Evolutionary conservation across 148 eudicot species (phyloP), one percentile per base, ranked within the genome.

Genomic region (Spergularia bocconei): DNA sequence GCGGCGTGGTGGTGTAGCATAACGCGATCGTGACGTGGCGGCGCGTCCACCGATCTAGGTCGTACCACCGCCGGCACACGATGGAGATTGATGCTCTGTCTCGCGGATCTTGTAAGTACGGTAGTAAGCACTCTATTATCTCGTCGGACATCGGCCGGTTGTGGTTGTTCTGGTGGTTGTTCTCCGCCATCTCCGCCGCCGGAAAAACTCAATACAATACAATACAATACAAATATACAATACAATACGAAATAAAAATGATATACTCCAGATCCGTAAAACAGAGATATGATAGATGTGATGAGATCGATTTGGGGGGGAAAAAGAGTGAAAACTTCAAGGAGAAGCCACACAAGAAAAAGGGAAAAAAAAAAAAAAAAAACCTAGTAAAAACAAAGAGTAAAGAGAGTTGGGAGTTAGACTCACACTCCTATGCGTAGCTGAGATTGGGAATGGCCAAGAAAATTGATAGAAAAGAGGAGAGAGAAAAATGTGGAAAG

Each of bases 1-100:
- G 77, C 7, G 99, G 98, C 53, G 94, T 89, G 0, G 98, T 77
- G 1, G 97, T 82, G 76, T 96, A 96, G 51, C 99, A 96, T 0
- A 92, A 66, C 3, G 97, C 92, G 23, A 96, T 91, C 0, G 97
- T 96, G 2, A 96, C 85, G 68, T 92, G 91, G 72, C 79, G 86
- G 11, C 99, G 79, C 11, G 88, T 85, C 57, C 69, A 68, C 8
- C 90, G 76, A 53, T 96, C 99, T 50, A 92, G 77, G 61, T 88
- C 87, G 78, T 72, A 81, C 97, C 96, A 96, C 4, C 81, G 54
- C 51, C 81, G 73, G 73, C 97, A 92, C 0, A 89, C 97, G 36
- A 78, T 59, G 9, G 99, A 96, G 5, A 88, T 82, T 4, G 91
- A 69, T 4, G 82, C 90, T 6, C 97, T 79, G 82, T 92, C 98